These are phyloP conservation scores for Murraya koenigii DNA, from an alignment of 345 rosid species.

Conservation along the genomic window DNA sequence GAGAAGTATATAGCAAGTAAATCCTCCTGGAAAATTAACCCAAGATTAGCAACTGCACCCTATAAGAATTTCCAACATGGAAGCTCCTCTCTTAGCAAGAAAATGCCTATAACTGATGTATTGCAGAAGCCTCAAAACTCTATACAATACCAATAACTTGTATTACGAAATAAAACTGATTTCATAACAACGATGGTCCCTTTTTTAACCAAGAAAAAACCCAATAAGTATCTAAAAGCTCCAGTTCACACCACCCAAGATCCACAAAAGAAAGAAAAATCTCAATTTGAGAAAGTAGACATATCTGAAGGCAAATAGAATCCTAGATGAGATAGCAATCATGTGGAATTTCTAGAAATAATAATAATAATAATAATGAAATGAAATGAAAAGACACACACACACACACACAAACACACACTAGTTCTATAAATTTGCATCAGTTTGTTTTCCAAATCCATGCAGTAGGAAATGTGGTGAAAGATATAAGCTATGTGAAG, in stretches of 20 bases:
- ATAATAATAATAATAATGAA: no score
- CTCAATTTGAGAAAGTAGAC: neutral
- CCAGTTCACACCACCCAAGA: neutral
- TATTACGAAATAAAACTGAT: neutral
- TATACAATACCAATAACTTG: neutral
- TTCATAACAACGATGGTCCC: neutral
- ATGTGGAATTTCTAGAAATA: neutral
- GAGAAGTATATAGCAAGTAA: neutral
- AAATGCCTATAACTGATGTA: constrained; percentile 3
- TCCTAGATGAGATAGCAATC: neutral
- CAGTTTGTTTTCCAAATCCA: constrained; percentile 1
- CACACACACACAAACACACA: neutral
- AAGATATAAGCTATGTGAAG: neutral
- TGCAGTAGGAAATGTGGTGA: neutral
- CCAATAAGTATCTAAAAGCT: neutral
- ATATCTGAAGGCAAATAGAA: neutral
- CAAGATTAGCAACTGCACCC: neutral
- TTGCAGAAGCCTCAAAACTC: neutral
- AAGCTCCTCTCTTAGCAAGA: neutral
- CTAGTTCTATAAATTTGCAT: constrained; percentile 6
- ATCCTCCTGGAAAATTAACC: neutral
- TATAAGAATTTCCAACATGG: neutral
- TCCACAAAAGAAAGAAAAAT: neutral
- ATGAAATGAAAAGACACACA: no score
- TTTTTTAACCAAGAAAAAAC: neutral